Percentiles rank a stretch among this genome's conserved stretches.
These are phyloP conservation scores for Casaregolazyma lundiana DNA, from an alignment of 1,139 yeast species.

Conservation along the genomic window DNA sequence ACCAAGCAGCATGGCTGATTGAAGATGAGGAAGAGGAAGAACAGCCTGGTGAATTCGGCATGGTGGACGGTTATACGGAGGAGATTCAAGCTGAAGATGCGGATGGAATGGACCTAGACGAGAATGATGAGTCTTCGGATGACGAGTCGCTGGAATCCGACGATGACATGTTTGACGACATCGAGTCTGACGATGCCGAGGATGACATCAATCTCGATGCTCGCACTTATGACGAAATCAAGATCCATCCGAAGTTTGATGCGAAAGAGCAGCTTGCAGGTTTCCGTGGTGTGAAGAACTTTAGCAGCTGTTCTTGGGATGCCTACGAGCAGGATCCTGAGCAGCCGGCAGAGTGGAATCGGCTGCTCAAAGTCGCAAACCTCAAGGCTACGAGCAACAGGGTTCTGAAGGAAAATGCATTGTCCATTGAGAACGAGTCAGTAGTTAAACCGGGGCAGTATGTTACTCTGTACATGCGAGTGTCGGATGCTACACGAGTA, in stretches of 20 bases:
- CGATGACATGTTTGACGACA: slow-evolving; percentile 55
- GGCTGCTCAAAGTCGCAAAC: slow-evolving; percentile 69
- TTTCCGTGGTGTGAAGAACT: slow-evolving; percentile 82
- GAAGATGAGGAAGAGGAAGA: slow-evolving; percentile 38
- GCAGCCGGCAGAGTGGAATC: slow-evolving; percentile 74
- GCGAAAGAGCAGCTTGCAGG: slow-evolving; percentile 70
- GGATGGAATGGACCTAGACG: slow-evolving; percentile 3
- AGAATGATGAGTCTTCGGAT: slow-evolving; percentile 10
- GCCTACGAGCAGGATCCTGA: slow-evolving; percentile 73
- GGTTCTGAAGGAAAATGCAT: slow-evolving; percentile 49
- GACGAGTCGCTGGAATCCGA: slow-evolving; percentile 21
- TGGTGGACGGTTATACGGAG: slow-evolving; percentile 22
- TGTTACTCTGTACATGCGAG: slow-evolving; percentile 53
- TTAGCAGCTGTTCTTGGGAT: slow-evolving; percentile 83
- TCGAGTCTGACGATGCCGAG: slow-evolving; percentile 78
- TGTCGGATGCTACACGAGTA: slow-evolving; percentile 42
- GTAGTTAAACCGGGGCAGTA: slow-evolving; percentile 62
- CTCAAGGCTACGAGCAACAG: slow-evolving; percentile 74
- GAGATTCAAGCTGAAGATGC: slow-evolving; percentile 9
- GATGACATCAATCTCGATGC: slow-evolving; percentile 87
- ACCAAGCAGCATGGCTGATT: slow-evolving; percentile 81
- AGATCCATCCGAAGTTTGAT: slow-evolving; percentile 67
- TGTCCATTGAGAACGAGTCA: slow-evolving; percentile 28
- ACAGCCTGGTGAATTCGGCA: slow-evolving; percentile 37
- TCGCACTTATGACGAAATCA: slow-evolving; percentile 62